These are phyloP conservation scores for Dryadomyces quercus-mongolicae DNA, from an alignment of 2,329 filamentous ascomycete species.

Conservation along the genomic window DNA sequence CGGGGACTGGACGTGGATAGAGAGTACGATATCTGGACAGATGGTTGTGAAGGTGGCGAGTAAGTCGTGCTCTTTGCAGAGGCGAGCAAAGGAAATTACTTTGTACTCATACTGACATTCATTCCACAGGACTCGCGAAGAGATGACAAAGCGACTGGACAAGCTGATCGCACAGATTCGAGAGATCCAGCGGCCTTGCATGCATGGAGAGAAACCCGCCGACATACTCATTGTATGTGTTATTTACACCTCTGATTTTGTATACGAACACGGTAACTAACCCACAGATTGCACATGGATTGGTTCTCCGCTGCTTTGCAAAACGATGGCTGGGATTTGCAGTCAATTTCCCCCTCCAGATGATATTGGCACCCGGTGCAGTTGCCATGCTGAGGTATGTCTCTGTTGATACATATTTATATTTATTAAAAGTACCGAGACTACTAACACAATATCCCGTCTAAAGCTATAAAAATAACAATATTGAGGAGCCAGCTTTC, in stretches of 20 bases:
- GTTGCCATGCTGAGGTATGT: constrained; percentile 27
- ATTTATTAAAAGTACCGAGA: no score
- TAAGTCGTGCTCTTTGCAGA: constrained; percentile 15
- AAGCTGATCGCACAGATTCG: constrained; percentile 27
- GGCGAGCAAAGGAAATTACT: no score
- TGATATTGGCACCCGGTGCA: constrained; percentile 32
- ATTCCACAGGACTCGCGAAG: constrained; percentile 17
- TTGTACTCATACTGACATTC: no score
- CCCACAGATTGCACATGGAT: constrained; percentile 26
- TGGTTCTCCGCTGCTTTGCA: constrained; percentile 30
- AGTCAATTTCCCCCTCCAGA: constrained; percentile 24
- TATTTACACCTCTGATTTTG: no score
- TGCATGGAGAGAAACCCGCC: constrained; percentile 24
- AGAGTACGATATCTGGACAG: constrained; percentile 44
- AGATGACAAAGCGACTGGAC: constrained; percentile 29
- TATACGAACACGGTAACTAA: constrained; percentile 2
- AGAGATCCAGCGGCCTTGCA: constrained; percentile 23
- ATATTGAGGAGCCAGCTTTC: constrained; percentile 25
- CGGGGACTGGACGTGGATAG: constrained; percentile 33
- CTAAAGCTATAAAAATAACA: constrained; percentile 21
- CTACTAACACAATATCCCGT: no score
- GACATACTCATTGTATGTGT: constrained; percentile 20
- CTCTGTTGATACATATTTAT: no score
- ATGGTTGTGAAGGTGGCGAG: constrained; percentile 46
- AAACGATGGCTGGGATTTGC: constrained; percentile 32